These are phyloP conservation scores for Thermoascus crustaceus DNA, from an alignment of 2,329 filamentous ascomycete species.

Conservation along the genomic window DNA sequence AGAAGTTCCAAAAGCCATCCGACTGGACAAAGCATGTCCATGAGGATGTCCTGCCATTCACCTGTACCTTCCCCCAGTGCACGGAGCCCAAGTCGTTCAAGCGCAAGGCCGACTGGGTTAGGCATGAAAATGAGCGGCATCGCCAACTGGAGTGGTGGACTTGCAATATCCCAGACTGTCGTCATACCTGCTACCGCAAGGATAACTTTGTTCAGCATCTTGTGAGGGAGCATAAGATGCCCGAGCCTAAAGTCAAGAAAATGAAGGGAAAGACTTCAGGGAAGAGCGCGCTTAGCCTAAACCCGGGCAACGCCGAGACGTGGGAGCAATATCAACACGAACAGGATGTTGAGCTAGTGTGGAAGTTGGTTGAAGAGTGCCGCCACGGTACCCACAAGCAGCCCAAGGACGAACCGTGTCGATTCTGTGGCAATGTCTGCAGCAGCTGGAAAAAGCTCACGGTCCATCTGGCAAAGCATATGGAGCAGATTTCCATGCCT, in stretches of 20 bases:
- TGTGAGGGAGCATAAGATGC: conserved; percentile 80
- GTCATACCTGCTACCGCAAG: conserved; percentile 74
- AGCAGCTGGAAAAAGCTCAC: conserved; percentile 87
- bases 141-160: conserved; percentile 86
- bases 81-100: conserved; percentile 86
- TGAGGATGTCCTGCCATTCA: conserved; percentile 88
- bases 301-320: conserved; percentile 15
- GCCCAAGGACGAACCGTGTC: conserved; percentile 70
- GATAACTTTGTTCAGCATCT: conserved; percentile 92
- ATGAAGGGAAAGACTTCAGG: conserved; percentile 50
- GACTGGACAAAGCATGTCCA: conserved; percentile 97
- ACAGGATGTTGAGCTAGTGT: conserved; percentile 54
- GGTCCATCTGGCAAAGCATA: conserved; percentile 87
- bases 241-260: conserved; percentile 68
- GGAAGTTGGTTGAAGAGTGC: conserved; percentile 70
- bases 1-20: conserved; percentile 81
- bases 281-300: conserved; percentile 47
- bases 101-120: conserved; percentile 90
- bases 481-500: conserved; percentile 84
- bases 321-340: conserved; percentile 20
- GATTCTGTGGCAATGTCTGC: conserved; percentile 76
- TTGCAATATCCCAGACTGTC: conserved; percentile 72
- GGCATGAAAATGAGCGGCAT: conserved; percentile 87
- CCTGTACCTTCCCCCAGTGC: conserved; percentile 79
- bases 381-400: conserved; percentile 58